These are phyloP conservation scores for Trichophyton mentagrophytes DNA, from an alignment of 2,329 filamentous ascomycete species.

Conservation along the genomic window DNA sequence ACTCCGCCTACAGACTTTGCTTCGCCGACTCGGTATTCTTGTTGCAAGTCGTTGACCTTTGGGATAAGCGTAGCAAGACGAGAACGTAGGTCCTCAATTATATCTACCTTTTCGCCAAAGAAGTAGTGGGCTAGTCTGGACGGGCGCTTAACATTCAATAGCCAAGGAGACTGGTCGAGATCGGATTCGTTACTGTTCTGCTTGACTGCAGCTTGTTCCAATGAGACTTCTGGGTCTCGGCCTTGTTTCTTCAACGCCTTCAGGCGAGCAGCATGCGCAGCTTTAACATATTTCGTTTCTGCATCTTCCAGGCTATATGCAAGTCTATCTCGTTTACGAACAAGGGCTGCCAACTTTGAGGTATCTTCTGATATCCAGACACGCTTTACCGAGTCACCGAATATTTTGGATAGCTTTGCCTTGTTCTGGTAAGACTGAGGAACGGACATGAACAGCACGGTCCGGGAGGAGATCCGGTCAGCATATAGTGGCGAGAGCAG, in stretches of 20 bases:
- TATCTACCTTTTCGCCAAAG: constrained; percentile 79
- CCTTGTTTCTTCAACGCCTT: constrained; percentile 39
- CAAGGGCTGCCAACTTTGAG: constrained; percentile 61
- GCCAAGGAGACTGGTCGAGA: constrained; percentile 21
- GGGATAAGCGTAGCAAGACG: constrained; percentile 61
- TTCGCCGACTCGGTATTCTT: constrained; percentile 50
- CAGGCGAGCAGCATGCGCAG: constrained; percentile 56
- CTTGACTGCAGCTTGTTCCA: constrained; percentile 25
- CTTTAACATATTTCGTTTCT: constrained; percentile 73
- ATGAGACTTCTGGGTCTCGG: constrained; percentile 15
- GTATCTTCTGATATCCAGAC: constrained; percentile 75
- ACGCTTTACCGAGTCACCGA: constrained; percentile 65
- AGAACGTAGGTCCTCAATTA: constrained; percentile 69
- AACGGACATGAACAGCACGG: constrained; percentile 77
- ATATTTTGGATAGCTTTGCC: constrained; percentile 59
- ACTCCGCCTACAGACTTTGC: constrained; percentile 58
- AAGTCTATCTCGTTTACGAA: constrained; percentile 64
- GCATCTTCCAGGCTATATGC: constrained; percentile 69
- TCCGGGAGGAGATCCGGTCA: constrained; percentile 73
- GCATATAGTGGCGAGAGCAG: constrained; percentile 73
- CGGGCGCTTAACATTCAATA: constrained; percentile 49
- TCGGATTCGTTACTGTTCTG: constrained; percentile 11
- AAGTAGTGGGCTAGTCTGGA: constrained; percentile 60
- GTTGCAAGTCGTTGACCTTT: constrained; percentile 54
- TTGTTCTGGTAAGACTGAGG: constrained; percentile 66